Evolutionary conservation across 495 filamentous ascomycete genomes (phyloP).

Genomic region (Lepidopterella palustris): DNA sequence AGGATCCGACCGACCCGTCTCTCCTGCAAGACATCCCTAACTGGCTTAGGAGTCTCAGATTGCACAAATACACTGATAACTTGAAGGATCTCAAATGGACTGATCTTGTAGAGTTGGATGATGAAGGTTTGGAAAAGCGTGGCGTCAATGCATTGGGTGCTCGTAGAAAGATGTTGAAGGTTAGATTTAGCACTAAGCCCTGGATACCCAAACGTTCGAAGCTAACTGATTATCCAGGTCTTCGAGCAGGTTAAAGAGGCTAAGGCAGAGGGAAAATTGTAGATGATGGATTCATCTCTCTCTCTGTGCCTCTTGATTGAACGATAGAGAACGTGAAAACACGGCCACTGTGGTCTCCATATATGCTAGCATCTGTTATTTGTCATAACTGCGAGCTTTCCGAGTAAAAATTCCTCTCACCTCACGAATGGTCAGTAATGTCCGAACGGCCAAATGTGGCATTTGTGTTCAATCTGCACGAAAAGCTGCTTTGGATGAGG

Average conservation of each 20-base stretch:
- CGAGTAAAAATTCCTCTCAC: not conserved
- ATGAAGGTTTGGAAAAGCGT: conserved; percentile 85
- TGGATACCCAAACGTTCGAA: not conserved
- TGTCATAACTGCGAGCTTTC: not conserved
- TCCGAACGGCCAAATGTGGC: not conserved
- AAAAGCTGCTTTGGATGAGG: not conserved
- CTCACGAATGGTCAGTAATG: not conserved
- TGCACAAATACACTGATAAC: conserved; percentile 99
- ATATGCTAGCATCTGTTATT: conserved; percentile 8
- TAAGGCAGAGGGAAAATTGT: conserved; percentile 34
- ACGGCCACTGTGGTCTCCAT: not conserved
- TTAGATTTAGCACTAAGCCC: no score
- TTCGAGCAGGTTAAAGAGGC: conserved; percentile 71
- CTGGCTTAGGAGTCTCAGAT: conserved; percentile 88
- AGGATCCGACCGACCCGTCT: conserved; percentile 88
- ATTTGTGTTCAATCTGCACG: conserved; percentile 1
- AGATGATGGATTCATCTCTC: conserved; percentile 3
- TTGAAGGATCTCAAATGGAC: conserved; percentile 95
- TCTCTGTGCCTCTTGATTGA: not conserved
- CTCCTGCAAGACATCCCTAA: conserved; percentile 92
- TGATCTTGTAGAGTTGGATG: conserved; percentile 86
- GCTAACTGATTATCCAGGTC: conserved; percentile 19
- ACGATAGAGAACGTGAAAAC: not conserved
- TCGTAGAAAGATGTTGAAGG: conserved; percentile 97
- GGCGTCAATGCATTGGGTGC: conserved; percentile 95